Percentiles rank a stretch among this genome's conserved stretches.
These are phyloP conservation scores for Fusarium sororula DNA, from an alignment of 2,329 filamentous ascomycete genomes.

Conservation along the genomic window DNA sequence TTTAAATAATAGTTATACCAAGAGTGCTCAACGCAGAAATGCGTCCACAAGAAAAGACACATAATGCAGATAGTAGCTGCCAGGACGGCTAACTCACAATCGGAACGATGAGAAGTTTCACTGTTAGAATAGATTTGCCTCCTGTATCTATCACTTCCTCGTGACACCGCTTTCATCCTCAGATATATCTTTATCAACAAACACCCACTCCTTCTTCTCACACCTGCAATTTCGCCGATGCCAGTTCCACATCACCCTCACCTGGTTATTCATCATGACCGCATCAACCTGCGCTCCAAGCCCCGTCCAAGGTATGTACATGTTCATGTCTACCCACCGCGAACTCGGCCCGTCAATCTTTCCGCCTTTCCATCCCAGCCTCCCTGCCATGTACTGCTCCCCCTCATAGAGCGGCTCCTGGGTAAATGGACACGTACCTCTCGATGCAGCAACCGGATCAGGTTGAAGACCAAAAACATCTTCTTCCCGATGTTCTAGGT, in stretches of 20 bases:
- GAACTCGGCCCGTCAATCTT: neutral
- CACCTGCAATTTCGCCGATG: neutral
- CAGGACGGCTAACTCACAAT: too few relatives aligned
- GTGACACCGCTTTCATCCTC: neutral
- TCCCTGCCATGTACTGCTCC: fast-evolving
- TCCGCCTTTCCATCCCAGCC: neutral
- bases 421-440: neutral
- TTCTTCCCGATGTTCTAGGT: neutral
- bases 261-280: neutral
- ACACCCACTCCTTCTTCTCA: neutral
- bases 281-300: neutral
- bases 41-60: too few relatives aligned
- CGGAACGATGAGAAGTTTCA: neutral
- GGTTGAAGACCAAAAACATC: neutral
- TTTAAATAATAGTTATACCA: too few relatives aligned
- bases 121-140: fast-evolving
- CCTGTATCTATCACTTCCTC: fast-evolving
- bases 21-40: too few relatives aligned
- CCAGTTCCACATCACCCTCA: neutral
- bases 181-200: neutral
- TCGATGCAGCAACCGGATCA: neutral
- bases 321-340: neutral
- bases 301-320: neutral
- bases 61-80: too few relatives aligned
- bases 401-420: neutral